A percentile compares a stretch with the other conserved stretches of the same genome.
Conservation (phyloP, 805 yeast species). For the Candida morakotiae region DNA sequence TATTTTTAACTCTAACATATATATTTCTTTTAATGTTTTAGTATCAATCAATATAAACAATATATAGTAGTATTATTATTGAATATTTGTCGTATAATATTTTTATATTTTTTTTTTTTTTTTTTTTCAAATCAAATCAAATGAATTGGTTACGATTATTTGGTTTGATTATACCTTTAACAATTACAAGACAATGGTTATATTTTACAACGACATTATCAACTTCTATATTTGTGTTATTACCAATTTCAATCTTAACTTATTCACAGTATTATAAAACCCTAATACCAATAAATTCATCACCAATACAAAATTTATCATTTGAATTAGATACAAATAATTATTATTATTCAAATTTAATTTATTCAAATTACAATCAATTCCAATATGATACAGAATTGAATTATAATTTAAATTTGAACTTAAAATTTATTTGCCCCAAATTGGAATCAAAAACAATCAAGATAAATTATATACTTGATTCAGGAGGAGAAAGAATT, state of each 20-base stretch:
- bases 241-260: constrained; percentile 33
- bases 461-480: background rate
- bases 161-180: constrained; percentile 15
- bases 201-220: constrained; percentile 16
- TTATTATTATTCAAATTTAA: constrained; percentile 1
- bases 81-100: background rate
- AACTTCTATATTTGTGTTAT: constrained; percentile 23
- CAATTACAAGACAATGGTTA: constrained; percentile 20
- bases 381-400: constrained; percentile 9
- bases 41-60: too few relatives aligned
- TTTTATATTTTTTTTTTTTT: background rate
- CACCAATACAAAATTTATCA: constrained; percentile 8
- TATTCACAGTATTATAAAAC: constrained; percentile 31
- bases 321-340: constrained; percentile 3
- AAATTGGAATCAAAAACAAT: background rate
- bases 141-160: constrained; percentile 5
- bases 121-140: background rate
- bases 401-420: constrained; percentile 2
- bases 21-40: background rate
- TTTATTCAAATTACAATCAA: background rate
- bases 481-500: constrained; percentile 3
- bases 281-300: constrained; percentile 23
- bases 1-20: background rate
- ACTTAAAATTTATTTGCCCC: constrained; percentile 8
- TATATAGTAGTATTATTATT: too few relatives aligned